phyloP scores from a whole-genome alignment of 2,329 filamentous ascomycete genomes.

The Zopfia rhizophila region DNA sequence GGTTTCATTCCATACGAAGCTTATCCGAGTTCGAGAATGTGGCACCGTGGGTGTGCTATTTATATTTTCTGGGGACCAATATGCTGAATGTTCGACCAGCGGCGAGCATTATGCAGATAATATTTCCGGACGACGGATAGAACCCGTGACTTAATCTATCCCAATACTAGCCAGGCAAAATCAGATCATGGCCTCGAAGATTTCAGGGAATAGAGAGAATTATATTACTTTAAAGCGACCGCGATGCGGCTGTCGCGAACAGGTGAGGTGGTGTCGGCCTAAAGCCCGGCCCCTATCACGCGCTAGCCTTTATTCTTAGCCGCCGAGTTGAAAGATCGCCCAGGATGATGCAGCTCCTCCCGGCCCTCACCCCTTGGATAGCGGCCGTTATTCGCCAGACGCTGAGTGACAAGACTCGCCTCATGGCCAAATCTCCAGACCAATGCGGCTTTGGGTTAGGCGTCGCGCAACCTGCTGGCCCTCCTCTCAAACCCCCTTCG shows the following conservation, averaged over 20 bases:
- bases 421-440: conserved; percentile 13
- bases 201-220: conserved; percentile 7
- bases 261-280: not conserved
- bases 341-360: conserved; percentile 27
- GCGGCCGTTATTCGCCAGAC: conserved; percentile 24
- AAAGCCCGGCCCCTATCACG: conserved; percentile 8
- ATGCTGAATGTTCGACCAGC: no score
- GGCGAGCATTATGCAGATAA: no score
- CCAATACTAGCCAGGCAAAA: conserved; percentile 9
- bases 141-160: conserved; percentile 11
- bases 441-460: conserved; percentile 16
- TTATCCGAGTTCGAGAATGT: conserved; percentile 7
- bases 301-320: conserved; percentile 28
- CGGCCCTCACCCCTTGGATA: conserved; percentile 5
- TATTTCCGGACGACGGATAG: conserved; percentile 1
- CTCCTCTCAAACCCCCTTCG: conserved; percentile 14
- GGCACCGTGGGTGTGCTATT: conserved; percentile 12
- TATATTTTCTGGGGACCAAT: conserved; percentile 13
- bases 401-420: conserved; percentile 11
- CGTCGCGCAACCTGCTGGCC: conserved; percentile 4
- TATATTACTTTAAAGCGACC: conserved; percentile 15
- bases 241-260: conserved; percentile 7
- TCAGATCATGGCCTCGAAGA: conserved; percentile 17
- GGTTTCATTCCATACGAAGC: not conserved
- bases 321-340: conserved; percentile 23